phyloP scores from a whole-genome alignment of 768 basidiomycete species.

The Paxillus rubicundulus region DNA sequence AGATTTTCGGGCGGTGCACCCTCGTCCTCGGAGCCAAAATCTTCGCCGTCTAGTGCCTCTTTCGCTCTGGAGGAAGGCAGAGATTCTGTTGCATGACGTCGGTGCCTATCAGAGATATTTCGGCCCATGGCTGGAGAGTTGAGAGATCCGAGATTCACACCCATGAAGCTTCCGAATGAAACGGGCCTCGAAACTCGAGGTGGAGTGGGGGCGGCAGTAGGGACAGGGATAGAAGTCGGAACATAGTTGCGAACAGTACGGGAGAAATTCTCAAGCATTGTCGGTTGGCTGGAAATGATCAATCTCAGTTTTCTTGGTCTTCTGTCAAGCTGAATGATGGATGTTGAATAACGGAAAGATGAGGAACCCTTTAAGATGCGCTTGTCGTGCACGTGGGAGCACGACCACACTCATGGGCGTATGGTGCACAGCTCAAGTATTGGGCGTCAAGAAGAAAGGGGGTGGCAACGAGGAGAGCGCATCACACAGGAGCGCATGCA shows the following conservation, averaged over 20 bases:
- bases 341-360: neutral
- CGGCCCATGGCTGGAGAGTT: conserved; percentile 7
- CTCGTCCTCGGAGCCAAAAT: conserved; percentile 24
- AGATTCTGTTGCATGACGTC: conserved; percentile 5
- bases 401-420: conserved; percentile 9
- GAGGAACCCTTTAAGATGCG: neutral
- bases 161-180: conserved; percentile 45
- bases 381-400: conserved; percentile 15
- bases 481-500: conserved; percentile 2
- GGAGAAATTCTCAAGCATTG: conserved; percentile 51
- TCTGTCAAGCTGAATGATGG: neutral
- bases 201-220: conserved; percentile 45
- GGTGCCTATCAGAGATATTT: conserved; percentile 13
- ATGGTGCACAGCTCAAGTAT: conserved; percentile 7
- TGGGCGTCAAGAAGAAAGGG: conserved; percentile 10
- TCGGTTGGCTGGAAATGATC: conserved; percentile 39
- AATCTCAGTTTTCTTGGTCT: conserved; percentile 13
- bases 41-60: conserved; percentile 12
- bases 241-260: conserved; percentile 54
- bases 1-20: conserved; percentile 14
- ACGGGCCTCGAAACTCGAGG: conserved; percentile 49
- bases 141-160: conserved; percentile 20
- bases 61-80: conserved; percentile 10
- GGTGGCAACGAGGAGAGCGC: conserved; percentile 10
- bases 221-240: conserved; percentile 50